phyloP scores from a whole-genome alignment of 768 basidiomycete genomes.

The Auricularia sp. region DNA sequence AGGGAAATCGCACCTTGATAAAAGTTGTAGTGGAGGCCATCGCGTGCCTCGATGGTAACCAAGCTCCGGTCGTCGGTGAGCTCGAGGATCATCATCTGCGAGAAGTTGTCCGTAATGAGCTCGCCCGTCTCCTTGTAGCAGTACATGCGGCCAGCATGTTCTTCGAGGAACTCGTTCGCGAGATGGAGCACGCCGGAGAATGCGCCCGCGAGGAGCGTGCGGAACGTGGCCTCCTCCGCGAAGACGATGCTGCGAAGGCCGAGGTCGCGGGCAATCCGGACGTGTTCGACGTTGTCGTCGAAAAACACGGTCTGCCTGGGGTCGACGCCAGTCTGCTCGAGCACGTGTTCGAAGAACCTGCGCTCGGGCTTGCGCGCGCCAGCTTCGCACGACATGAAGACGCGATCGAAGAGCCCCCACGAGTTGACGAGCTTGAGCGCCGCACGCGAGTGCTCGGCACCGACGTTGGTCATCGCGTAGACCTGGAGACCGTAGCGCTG shows the following conservation, averaged over 20 bases:
- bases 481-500: slow-evolving; percentile 28
- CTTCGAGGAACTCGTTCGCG: slow-evolving; percentile 30
- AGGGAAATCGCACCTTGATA: slow-evolving; percentile 30
- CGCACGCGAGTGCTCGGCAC: slow-evolving; percentile 12
- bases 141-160: slow-evolving; percentile 29
- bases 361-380: slow-evolving; percentile 49
- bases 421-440: background rate
- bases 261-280: slow-evolving; percentile 44
- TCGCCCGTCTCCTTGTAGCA: slow-evolving; percentile 37
- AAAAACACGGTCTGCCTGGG: slow-evolving; percentile 42
- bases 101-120: slow-evolving; percentile 41
- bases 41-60: background rate
- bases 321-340: slow-evolving; percentile 33
- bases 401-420: slow-evolving; percentile 37
- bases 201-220: slow-evolving; percentile 32
- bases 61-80: slow-evolving; percentile 34
- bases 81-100: slow-evolving; percentile 49
- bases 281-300: slow-evolving; percentile 51
- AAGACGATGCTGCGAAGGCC: slow-evolving; percentile 48
- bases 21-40: slow-evolving; percentile 35
- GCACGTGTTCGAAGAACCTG: slow-evolving; percentile 40
- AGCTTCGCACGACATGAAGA: slow-evolving; percentile 40
- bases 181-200: slow-evolving; percentile 33
- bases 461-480: slow-evolving; percentile 53
- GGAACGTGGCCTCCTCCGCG: slow-evolving; percentile 30